Base-by-base conservation (phyloP, 192 early-diverging fungal species). In the Coemansia sp. region DNA sequence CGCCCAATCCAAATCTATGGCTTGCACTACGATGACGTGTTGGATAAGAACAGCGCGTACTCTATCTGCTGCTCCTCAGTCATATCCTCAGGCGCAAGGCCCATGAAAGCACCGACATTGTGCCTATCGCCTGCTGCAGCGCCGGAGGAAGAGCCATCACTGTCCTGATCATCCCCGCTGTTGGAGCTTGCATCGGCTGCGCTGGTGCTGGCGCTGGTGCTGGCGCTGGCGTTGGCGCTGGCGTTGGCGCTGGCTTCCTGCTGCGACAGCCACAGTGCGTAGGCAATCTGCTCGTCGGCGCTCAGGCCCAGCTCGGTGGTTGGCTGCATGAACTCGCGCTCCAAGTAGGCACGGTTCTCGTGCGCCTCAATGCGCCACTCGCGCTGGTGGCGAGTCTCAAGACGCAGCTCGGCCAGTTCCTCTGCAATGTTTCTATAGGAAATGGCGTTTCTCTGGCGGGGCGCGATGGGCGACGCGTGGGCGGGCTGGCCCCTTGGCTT, bases 211-310 rank as follows among this genome's bases (percentile, higher is more conserved):
- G 30, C 30, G n/a, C n/a, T n/a, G n/a, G n/a, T n/a, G 39, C 39
- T 41, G 39, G 39, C 7, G 39, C 39, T 41, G 39, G 39, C 7
- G 39, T 6, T 41, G 39, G 39, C 7, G 39, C 39, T 41, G 39
- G 39, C 7, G 39, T 6, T 41, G 39, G 30, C 30, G 30, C 30
- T 30, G 30, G 30, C 30, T 30, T 30, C 30, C 44, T 63, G 62
- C 26, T 70, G 61, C 20, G 55, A 43, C 33, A 81, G 78, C 69
- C 68, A 75, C 21, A 81, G 58, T 2, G 78, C 78, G 34, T 78
- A 78, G 18, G 71, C 66, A 4, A 78, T 5, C 67, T 78, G 76
- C 71, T 81, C 78, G 24, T 75, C 69, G 21, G 61, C 49, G n/a
- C 18, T 66, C 24, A 81, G 67, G 1, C 78, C 78, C 21, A 81